Conservation (phyloP, 225 moss, liverwort and hornwort species). For the Physcomitrium patens region DNA sequence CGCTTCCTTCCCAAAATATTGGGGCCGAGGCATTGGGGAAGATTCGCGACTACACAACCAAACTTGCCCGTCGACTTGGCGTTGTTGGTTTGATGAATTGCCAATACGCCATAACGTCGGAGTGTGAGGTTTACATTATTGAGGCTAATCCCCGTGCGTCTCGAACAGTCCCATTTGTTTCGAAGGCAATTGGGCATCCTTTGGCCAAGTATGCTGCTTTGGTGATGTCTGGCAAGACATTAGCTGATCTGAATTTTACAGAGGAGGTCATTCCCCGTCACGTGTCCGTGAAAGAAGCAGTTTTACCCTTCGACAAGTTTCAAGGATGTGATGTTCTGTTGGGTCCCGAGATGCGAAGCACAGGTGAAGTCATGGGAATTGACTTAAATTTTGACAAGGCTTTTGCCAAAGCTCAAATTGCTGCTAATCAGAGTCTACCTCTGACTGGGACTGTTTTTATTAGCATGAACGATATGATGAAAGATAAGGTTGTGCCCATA, state of each 20-base stretch:
- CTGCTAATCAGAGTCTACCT: conserved; percentile 92
- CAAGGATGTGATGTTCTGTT: conserved; percentile 98
- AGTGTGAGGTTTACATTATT: conserved; percentile 86
- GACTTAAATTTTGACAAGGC: conserved; percentile 92
- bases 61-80: conserved; percentile 80
- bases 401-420: conserved; percentile 96
- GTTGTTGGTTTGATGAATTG: conserved; percentile 98
- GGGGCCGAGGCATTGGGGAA: conserved; percentile 43
- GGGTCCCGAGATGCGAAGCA: conserved; percentile 99
- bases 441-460: conserved; percentile 89
- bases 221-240: conserved; percentile 82
- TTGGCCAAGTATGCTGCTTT: conserved; percentile 94
- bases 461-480: conserved; percentile 86
- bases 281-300: conserved; percentile 97
- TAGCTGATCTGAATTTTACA: conserved; percentile 65
- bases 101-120: conserved; percentile 83
- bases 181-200: conserved; percentile 99
- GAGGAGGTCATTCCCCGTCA: conserved; percentile 84
- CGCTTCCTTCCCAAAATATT: conserved; percentile 84
- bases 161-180: conserved; percentile 96
- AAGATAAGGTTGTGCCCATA: conserved; percentile 76
- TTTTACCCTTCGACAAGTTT: conserved; percentile 95
- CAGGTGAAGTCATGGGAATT: conserved; percentile 99
- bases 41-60: conserved; percentile 78
- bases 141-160: conserved; percentile 97